Evolutionary conservation across 352 stramenopile genomes (phyloP).

Genomic region (Globisporangium cylindrosporum): DNA sequence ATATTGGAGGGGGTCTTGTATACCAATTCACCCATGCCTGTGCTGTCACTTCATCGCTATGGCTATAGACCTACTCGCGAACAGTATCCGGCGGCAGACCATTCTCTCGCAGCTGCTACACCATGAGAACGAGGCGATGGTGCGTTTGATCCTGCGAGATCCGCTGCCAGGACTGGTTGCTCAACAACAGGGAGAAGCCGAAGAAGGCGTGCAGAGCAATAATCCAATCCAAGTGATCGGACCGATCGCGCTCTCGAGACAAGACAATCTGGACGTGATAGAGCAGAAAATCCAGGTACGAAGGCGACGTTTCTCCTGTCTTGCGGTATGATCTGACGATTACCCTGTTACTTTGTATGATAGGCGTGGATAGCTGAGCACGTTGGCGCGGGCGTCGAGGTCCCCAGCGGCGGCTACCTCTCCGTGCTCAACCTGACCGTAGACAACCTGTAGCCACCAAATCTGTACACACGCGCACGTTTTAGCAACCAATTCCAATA

Average conservation of each 20-base stretch:
- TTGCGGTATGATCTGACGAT: background rate
- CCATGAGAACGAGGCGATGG: conserved; percentile 43
- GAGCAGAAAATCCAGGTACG: conserved; percentile 55
- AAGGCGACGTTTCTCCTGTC: background rate
- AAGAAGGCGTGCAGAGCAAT: background rate
- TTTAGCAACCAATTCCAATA: background rate
- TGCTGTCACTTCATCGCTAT: background rate
- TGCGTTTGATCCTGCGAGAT: conserved; percentile 48
- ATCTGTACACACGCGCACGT: background rate
- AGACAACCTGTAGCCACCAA: conserved; percentile 29
- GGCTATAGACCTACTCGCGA: conserved; percentile 38
- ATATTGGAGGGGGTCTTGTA: background rate
- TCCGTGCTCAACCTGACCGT: conserved; percentile 48
- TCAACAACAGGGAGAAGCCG: conserved; percentile 13
- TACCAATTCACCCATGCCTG: background rate
- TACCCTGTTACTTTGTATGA: background rate
- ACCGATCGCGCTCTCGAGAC: conserved; percentile 43
- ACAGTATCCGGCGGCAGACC: conserved; percentile 41
- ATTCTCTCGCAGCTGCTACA: conserved; percentile 42
- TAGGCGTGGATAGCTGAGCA: conserved; percentile 49
- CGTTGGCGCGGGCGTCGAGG: conserved; percentile 27
- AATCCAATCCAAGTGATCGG: conserved; percentile 35
- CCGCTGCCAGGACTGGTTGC: conserved; percentile 20
- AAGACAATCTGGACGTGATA: conserved; percentile 51
- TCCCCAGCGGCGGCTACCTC: conserved; percentile 41